Base-by-base conservation (phyloP, 1,284 basidiomycete species). In the Trichosporon ovoides region DNA sequence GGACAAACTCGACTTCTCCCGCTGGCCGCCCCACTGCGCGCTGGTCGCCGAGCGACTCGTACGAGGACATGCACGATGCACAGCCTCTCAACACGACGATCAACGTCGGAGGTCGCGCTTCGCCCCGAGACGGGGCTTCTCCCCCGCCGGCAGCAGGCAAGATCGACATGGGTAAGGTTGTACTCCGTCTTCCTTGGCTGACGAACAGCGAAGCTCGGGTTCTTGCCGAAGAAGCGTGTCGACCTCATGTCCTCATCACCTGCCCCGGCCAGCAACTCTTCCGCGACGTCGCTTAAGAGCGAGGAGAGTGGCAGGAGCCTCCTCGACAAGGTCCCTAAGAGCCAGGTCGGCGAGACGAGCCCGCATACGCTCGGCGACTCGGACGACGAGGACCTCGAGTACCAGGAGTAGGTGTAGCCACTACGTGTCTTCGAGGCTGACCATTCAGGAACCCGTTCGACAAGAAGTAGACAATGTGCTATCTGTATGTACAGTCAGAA, bases 201-300 rank as follows among this genome's bases (percentile, higher is more conserved):
- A 53, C 52, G 31, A 6, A 20, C 56, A 75, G 72, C 74, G 52
- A 78, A 77, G 63, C 69, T 78, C 35, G 76, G 76, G 19, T 72
- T 78, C 58, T 64, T 78, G 7, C 76, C 76, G 4, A 78, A 78
- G 67, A 75, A 75, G 57, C 64, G 67, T 38, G 76, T 78, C 48
- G 73, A 75, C 55, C 70, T 77, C 19, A 61, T 76, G 43, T 72
- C 70, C 3, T 65, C 72, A 0, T 71, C 69, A 6, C 67, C 70
- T 11, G 50, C 43, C 11, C 43, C 43, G 5, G 43, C 43, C 24
- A 48, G 24, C 31, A 40, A 43, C 16, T 22, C 22, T 35, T 38
- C 12, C 22, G 31, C 38, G n/a, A 38, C 43, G 28, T 16, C 24
- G 51, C 49, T n/a, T 43, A 36, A 22, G 33, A 46, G 22, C 5